phyloP scores from a whole-genome alignment of 495 filamentous ascomycete species.

The Trichoderma erinaceum region DNA sequence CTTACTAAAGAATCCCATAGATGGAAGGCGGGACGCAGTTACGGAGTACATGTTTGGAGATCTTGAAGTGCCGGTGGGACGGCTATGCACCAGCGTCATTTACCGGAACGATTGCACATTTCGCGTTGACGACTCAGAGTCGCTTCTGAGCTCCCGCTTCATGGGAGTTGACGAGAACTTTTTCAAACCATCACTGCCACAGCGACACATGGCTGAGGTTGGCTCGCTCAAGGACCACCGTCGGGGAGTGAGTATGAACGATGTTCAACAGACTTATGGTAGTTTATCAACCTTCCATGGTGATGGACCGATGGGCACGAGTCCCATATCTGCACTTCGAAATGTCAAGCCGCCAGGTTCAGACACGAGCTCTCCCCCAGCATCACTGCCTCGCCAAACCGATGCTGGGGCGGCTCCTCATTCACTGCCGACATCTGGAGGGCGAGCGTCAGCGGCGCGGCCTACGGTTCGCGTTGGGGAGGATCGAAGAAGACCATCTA shows the following conservation, averaged over 20 bases:
- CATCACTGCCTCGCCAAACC: constrained; percentile 50
- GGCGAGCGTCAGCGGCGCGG: constrained; percentile 23
- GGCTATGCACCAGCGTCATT: constrained; percentile 70
- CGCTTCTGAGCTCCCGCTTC: constrained; percentile 79
- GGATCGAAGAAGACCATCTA: constrained; percentile 58
- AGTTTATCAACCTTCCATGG: constrained; percentile 92
- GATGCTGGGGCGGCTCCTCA: constrained; percentile 30
- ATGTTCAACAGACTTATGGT: constrained; percentile 78
- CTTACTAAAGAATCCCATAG: constrained; percentile 63
- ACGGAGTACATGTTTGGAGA: constrained; percentile 72
- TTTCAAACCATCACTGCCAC: constrained; percentile 65
- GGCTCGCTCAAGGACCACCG: constrained; percentile 66
- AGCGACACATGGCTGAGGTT: constrained; percentile 46
- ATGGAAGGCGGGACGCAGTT: constrained; percentile 58
- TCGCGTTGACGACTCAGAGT: constrained; percentile 83
- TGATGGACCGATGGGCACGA: constrained; percentile 66
- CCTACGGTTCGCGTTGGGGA: constrained; percentile 43
- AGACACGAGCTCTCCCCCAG: constrained; percentile 57
- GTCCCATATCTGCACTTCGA: constrained; percentile 79
- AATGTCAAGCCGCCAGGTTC: constrained; percentile 53
- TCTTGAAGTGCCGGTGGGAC: constrained; percentile 78
- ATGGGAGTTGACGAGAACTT: constrained; percentile 86
- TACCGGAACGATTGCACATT: constrained; percentile 88
- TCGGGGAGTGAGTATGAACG: constrained; percentile 44
- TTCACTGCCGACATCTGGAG: constrained; percentile 38